phyloP scores from a whole-genome alignment of 192 early-diverging fungal species.

The Kappamyces sp. region DNA sequence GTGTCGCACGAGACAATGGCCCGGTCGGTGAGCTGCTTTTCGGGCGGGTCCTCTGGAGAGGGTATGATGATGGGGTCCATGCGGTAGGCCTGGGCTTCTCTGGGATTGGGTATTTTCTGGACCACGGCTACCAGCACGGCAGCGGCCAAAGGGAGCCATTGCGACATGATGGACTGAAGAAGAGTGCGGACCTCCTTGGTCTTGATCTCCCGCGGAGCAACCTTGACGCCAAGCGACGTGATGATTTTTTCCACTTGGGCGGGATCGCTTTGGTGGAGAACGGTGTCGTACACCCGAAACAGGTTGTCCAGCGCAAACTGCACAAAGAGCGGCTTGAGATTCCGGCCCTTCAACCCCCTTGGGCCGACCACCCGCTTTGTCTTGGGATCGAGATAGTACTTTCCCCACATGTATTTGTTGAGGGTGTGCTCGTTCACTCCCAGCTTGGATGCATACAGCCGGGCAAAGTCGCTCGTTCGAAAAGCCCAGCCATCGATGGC shows the following conservation, averaged over 20 bases:
- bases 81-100: slow-evolving; percentile 68
- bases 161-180: slow-evolving; percentile 76
- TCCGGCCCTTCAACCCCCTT: slow-evolving; percentile 75
- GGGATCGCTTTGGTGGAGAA: slow-evolving; percentile 40
- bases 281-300: slow-evolving; percentile 89
- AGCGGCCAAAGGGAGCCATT: slow-evolving; percentile 91
- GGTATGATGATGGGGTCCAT: slow-evolving; percentile 65
- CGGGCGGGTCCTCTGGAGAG: slow-evolving; percentile 37
- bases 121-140: slow-evolving; percentile 81
- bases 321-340: slow-evolving; percentile 92
- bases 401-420: slow-evolving; percentile 89
- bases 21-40: slow-evolving; percentile 43
- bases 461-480: slow-evolving; percentile 84
- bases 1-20: slow-evolving; percentile 73
- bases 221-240: slow-evolving; percentile 75
- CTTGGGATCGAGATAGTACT: slow-evolving; percentile 95
- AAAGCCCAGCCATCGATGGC: slow-evolving; percentile 99
- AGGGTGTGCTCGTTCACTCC: slow-evolving; percentile 71
- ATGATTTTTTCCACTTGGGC: slow-evolving; percentile 93
- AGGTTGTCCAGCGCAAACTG: slow-evolving; percentile 92
- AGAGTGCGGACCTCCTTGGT: slow-evolving; percentile 74
- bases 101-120: slow-evolving; percentile 83
- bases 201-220: slow-evolving; percentile 81
- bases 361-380: slow-evolving; percentile 81
- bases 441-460: slow-evolving; percentile 83